Conservation (phyloP, 2,329 filamentous ascomycete genomes). For the Plectosphaerella plurivora region DNA sequence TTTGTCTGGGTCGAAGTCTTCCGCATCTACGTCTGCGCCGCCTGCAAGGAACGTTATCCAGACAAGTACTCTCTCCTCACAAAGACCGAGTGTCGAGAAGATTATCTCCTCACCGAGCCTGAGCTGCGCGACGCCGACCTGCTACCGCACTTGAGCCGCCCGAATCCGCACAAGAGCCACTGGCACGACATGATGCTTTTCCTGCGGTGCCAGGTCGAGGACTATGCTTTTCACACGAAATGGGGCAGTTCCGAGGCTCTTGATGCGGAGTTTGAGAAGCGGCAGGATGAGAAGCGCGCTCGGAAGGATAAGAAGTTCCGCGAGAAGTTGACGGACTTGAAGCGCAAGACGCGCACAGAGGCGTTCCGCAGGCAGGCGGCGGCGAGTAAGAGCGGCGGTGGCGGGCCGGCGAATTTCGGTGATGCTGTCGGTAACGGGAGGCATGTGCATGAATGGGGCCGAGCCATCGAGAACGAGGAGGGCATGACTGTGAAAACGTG, state of each 20-base stretch:
- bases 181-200: constrained; percentile 99
- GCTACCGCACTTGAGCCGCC: constrained; percentile 79
- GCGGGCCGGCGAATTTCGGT: constrained; percentile 62
- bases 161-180: constrained; percentile 91
- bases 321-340: constrained; percentile 80
- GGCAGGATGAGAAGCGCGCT: constrained; percentile 74
- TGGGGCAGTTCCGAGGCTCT: constrained; percentile 86
- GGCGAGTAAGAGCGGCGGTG: constrained; percentile 31
- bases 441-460: constrained; percentile 87
- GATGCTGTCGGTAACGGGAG: constrained; percentile 65
- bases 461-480: constrained; percentile 62
- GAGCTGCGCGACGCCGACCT: constrained; percentile 87
- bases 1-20: constrained; percentile 93
- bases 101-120: constrained; percentile 86
- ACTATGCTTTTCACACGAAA: constrained; percentile 83
- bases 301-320: constrained; percentile 91
- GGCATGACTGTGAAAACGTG: constrained; percentile 81
- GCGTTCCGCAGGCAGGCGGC: constrained; percentile 72
- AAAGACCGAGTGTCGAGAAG: constrained; percentile 93
- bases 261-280: constrained; percentile 81
- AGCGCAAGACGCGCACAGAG: constrained; percentile 89
- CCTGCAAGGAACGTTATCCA: constrained; percentile 83
- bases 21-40: constrained; percentile 66
- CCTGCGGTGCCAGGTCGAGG: constrained; percentile 87
- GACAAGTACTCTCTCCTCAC: constrained; percentile 95